Evolutionary conservation across 768 basidiomycete species (phyloP).

Genomic region (Tulasnella sp.): DNA sequence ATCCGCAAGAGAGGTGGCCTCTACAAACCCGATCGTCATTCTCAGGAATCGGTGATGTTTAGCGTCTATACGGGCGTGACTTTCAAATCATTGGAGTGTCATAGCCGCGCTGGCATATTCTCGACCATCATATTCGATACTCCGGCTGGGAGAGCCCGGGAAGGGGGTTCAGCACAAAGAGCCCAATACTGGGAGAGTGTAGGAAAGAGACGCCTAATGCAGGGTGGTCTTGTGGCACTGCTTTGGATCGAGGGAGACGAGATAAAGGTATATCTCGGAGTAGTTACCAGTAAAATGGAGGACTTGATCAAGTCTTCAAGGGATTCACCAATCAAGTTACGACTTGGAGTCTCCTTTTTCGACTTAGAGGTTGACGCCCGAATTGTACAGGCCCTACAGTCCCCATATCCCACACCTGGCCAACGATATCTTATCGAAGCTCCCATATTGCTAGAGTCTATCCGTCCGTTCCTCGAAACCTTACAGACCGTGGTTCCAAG

Average conservation of each 20-base stretch:
- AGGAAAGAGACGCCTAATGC: constrained; percentile 43
- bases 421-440: constrained; percentile 40
- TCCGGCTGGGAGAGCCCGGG: constrained; percentile 45
- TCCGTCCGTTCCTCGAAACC: constrained; percentile 53
- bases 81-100: constrained; percentile 6
- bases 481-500: constrained; percentile 42
- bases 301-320: constrained; percentile 39
- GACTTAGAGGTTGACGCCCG: constrained; percentile 43
- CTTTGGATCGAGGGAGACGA: constrained; percentile 32
- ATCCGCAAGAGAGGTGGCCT: constrained; percentile 19
- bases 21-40: constrained; percentile 14
- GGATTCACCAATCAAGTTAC: constrained; percentile 26
- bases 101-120: constrained; percentile 35
- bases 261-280: constrained; percentile 39
- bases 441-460: constrained; percentile 52
- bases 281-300: constrained; percentile 30
- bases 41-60: constrained; percentile 17
- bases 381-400: constrained; percentile 18
- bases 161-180: constrained; percentile 29
- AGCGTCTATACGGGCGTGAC: constrained; percentile 20
- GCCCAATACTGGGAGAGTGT: constrained; percentile 48
- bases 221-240: constrained; percentile 52
- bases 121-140: constrained; percentile 36
- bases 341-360: constrained; percentile 47
- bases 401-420: not conserved